Conservation (phyloP, 306 rosid genomes). For the Prunus persica region Prunus_persica_NCBIv2 NC_034011.1:17714501-17715000, state of each 20-base stretch:
- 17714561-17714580: slow-evolving; percentile 28
- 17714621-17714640: slow-evolving; percentile 58
- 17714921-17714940: slow-evolving; percentile 85
- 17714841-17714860: slow-evolving; percentile 51
- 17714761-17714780: slow-evolving; percentile 49
- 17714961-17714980: slow-evolving; percentile 87
- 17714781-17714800: slow-evolving; percentile 56
- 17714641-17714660: slow-evolving; percentile 70
- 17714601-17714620: slow-evolving; percentile 38
- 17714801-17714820: slow-evolving; percentile 50
- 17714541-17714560: slow-evolving; percentile 21
- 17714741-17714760: slow-evolving; percentile 38
- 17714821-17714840: slow-evolving; percentile 54
- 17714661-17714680: slow-evolving; percentile 67
- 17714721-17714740: slow-evolving; percentile 45
- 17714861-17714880: slow-evolving; percentile 49
- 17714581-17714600: slow-evolving; percentile 38
- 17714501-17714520: slow-evolving; percentile 30
- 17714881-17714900: slow-evolving; percentile 69
- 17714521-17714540: slow-evolving; percentile 24
- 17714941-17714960: slow-evolving; percentile 87
- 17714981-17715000: slow-evolving; percentile 80
- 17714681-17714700: slow-evolving; percentile 48
- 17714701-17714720: slow-evolving; percentile 42
- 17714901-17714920: slow-evolving; percentile 86